Evolutionary conservation across 495 filamentous ascomycete species (phyloP).

Genomic region (Penicillium robsamsonii): DNA sequence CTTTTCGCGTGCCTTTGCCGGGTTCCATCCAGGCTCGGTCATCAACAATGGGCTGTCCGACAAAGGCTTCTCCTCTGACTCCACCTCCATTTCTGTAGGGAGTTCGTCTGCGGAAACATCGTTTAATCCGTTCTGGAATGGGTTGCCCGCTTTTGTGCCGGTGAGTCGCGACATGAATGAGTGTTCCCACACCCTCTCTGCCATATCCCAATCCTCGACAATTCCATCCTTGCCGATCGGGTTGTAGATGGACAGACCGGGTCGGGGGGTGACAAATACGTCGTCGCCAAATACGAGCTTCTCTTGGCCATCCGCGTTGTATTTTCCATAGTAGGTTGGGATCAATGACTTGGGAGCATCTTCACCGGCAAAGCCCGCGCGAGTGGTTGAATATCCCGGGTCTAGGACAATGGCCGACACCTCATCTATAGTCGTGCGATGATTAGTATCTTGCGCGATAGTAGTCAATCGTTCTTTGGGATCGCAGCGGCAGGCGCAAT

Average conservation of each 20-base stretch:
- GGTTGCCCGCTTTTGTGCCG: slow-evolving; percentile 59
- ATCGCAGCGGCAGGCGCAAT: neutral
- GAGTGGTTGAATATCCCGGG: slow-evolving; percentile 83
- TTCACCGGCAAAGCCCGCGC: slow-evolving; percentile 96
- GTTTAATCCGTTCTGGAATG: slow-evolving; percentile 73
- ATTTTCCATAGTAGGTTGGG: slow-evolving; percentile 78
- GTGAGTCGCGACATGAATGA: slow-evolving; percentile 75
- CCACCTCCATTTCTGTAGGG: slow-evolving; percentile 66
- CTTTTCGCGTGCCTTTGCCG: slow-evolving; percentile 81
- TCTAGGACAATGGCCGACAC: slow-evolving; percentile 96
- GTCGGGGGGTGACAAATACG: slow-evolving; percentile 71
- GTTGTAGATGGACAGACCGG: slow-evolving; percentile 77
- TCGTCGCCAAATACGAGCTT: slow-evolving; percentile 82
- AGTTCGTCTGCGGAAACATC: slow-evolving; percentile 58
- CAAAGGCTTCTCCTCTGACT: slow-evolving; percentile 73
- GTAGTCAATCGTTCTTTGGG: neutral
- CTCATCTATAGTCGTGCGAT: slow-evolving; percentile 62
- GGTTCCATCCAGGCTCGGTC: slow-evolving; percentile 93
- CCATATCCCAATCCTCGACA: slow-evolving; percentile 95
- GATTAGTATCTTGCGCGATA: slow-evolving; percentile 14
- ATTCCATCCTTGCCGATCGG: slow-evolving; percentile 86
- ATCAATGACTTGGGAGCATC: slow-evolving; percentile 92
- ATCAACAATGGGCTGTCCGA: slow-evolving; percentile 88
- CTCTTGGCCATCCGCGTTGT: slow-evolving; percentile 53
- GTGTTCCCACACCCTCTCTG: slow-evolving; percentile 85